Evolutionary conservation across 768 basidiomycete genomes (phyloP).

Genomic region (Suillus ampliporus): DNA sequence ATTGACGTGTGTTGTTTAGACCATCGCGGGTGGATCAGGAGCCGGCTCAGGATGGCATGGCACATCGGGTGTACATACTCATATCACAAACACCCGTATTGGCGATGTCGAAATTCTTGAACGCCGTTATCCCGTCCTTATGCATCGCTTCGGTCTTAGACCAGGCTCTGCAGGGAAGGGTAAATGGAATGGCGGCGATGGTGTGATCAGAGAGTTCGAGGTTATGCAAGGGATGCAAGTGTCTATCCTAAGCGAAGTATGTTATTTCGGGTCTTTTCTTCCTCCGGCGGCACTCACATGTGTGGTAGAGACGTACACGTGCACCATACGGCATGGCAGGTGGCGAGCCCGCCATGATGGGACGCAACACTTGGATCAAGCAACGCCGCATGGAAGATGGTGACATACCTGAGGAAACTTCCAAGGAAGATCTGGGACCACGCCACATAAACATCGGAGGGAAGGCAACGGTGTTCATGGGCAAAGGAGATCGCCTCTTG

Average conservation of each 20-base stretch:
- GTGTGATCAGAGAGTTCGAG: slow-evolving; percentile 84
- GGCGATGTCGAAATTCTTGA: slow-evolving; percentile 95
- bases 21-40: slow-evolving; percentile 92
- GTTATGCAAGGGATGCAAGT: slow-evolving; percentile 83
- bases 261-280: slow-evolving; percentile 14
- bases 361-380: slow-evolving; percentile 90
- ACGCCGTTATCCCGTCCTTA: slow-evolving; percentile 88
- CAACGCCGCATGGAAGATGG: slow-evolving; percentile 67
- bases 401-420: slow-evolving; percentile 53
- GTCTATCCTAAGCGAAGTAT: slow-evolving; percentile 85
- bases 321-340: slow-evolving; percentile 89
- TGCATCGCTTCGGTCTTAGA: slow-evolving; percentile 83
- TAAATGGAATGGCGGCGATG: slow-evolving; percentile 81
- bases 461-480: slow-evolving; percentile 87
- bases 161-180: slow-evolving; percentile 73
- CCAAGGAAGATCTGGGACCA: slow-evolving; percentile 37
- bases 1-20: slow-evolving; percentile 49
- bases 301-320: slow-evolving; percentile 72
- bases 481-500: slow-evolving; percentile 79
- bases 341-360: slow-evolving; percentile 71
- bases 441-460: slow-evolving; percentile 87
- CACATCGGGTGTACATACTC: slow-evolving; percentile 91
- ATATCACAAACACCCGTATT: slow-evolving; percentile 92
- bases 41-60: slow-evolving; percentile 92
- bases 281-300: slow-evolving; percentile 5